These are phyloP conservation scores for Pseudocercospora macadamiae DNA, from an alignment of 2,329 filamentous ascomycete species.

Conservation along the genomic window DNA sequence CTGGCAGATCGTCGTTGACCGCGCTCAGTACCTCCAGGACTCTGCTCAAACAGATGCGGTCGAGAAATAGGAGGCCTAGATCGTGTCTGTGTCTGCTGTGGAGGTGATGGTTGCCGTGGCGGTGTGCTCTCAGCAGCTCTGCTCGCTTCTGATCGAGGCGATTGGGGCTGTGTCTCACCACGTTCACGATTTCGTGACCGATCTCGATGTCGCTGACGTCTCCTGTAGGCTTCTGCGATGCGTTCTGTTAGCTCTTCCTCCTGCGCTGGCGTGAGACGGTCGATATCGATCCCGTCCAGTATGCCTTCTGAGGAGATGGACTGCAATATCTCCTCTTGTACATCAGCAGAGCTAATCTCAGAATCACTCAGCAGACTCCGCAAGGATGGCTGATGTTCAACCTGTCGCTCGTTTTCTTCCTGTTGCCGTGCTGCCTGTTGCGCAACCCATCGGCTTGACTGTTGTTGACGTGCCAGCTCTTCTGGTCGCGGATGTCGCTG, in stretches of 20 bases:
- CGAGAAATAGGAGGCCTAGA: conserved; percentile 49
- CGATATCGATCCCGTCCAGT: conserved; percentile 83
- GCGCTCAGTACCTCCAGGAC: conserved; percentile 35
- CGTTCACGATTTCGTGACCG: conserved; percentile 33
- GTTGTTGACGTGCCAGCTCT: conserved; percentile 11
- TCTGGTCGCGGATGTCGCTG: conserved; percentile 1
- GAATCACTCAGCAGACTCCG: conserved; percentile 81
- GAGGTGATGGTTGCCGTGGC: conserved; percentile 22
- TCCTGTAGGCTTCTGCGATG: conserved; percentile 84
- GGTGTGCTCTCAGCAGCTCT: conserved; percentile 5
- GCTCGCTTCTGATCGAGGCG: conserved; percentile 2
- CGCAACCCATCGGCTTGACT: conserved; percentile 18
- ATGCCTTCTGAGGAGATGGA: conserved; percentile 88
- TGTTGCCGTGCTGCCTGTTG: conserved; percentile 24
- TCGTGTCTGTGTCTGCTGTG: conserved; percentile 35
- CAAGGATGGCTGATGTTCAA: conserved; percentile 89
- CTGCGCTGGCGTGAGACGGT: conserved; percentile 79
- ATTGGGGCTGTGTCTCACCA: conserved; percentile 8
- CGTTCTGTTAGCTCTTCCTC: conserved; percentile 89
- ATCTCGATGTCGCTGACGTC: conserved; percentile 65
- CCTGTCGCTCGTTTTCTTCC: conserved; percentile 31
- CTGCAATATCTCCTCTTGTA: conserved; percentile 84
- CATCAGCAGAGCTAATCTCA: conserved; percentile 73
- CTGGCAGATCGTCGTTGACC: conserved; percentile 50
- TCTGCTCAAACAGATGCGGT: conserved; percentile 50